phyloP scores from a whole-genome alignment of 768 basidiomycete species.

The Tephrocybe sp. region DNA sequence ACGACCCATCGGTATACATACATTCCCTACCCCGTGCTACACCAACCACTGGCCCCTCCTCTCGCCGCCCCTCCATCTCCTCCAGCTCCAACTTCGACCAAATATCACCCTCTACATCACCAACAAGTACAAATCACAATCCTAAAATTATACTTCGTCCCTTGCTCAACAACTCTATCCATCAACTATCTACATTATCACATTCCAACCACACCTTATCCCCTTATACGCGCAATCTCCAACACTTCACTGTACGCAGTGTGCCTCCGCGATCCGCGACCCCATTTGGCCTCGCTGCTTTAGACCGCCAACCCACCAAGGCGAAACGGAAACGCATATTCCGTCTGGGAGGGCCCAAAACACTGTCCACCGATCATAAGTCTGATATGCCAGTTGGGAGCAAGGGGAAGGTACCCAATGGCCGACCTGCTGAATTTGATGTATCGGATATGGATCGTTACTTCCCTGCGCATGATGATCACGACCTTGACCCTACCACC shows the following conservation, averaged over 20 bases:
- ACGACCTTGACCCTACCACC: constrained; percentile 1
- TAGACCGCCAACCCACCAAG: constrained; percentile 59
- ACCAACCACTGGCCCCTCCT: constrained; percentile 16
- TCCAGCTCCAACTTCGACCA: constrained; percentile 26
- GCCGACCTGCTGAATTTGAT: constrained; percentile 46
- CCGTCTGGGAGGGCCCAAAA: constrained; percentile 48
- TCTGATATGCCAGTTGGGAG: neutral
- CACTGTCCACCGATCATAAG: constrained; percentile 1
- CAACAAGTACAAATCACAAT: constrained; percentile 34
- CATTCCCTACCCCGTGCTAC: constrained; percentile 13
- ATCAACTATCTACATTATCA: constrained; percentile 83
- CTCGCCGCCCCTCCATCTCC: constrained; percentile 38
- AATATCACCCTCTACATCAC: constrained; percentile 20
- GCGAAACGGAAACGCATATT: constrained; percentile 78
- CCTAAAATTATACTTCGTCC: constrained; percentile 67
- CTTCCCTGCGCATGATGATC: constrained; percentile 45
- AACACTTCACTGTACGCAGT: constrained; percentile 91
- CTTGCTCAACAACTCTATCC: constrained; percentile 67
- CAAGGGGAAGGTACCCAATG: neutral
- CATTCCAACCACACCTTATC: constrained; percentile 92
- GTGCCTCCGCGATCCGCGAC: constrained; percentile 61
- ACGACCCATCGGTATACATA: constrained; percentile 23
- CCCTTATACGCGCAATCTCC: constrained; percentile 87
- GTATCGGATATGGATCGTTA: constrained; percentile 74
- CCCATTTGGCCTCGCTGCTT: constrained; percentile 14